Conservation (phyloP, 208 protist genomes). For the Acanthamoeba sp. region DNA sequence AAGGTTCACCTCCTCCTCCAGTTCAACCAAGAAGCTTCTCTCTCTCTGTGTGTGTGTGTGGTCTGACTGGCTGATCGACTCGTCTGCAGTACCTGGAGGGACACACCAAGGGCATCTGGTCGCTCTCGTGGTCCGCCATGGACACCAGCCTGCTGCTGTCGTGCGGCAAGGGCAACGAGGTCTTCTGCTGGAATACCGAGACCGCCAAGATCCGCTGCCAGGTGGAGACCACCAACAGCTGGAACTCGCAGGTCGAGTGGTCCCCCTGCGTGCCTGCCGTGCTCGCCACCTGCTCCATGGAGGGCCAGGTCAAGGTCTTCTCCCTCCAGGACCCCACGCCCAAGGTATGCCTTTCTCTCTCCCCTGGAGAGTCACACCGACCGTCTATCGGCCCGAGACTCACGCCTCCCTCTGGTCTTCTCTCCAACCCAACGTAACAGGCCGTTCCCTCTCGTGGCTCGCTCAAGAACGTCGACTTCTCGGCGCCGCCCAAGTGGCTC, state of each 20-base stretch:
- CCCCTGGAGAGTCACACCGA: conserved; percentile 73
- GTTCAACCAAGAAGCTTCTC: no score
- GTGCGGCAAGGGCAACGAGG: conserved; percentile 95
- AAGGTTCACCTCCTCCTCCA: no score
- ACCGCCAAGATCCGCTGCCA: conserved; percentile 90
- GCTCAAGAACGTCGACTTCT: conserved; percentile 57
- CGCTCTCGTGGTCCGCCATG: conserved; percentile 94
- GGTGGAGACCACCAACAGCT: conserved; percentile 88
- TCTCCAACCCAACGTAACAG: not conserved
- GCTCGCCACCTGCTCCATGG: conserved; percentile 94
- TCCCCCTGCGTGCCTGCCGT: conserved; percentile 92
- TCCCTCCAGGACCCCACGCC: conserved; percentile 68
- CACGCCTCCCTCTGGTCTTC: not conserved
- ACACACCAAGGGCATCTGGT: conserved; percentile 94
- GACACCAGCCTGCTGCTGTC: conserved; percentile 95
- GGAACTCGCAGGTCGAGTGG: conserved; percentile 97
- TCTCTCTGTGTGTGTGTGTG: not conserved
- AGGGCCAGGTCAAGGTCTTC: conserved; percentile 72
- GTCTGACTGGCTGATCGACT: not conserved
- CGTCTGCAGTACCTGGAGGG: conserved; percentile 77
- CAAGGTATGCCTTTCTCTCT: conserved; percentile 11
- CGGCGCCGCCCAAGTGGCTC: conserved; percentile 42
- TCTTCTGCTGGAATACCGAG: conserved; percentile 95
- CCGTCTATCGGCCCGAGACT: no score
- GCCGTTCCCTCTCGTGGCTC: conserved; percentile 16